Evolutionary conservation across 1,284 basidiomycete genomes (phyloP).

Genomic region (Apiotrichum montevideense): DNA sequence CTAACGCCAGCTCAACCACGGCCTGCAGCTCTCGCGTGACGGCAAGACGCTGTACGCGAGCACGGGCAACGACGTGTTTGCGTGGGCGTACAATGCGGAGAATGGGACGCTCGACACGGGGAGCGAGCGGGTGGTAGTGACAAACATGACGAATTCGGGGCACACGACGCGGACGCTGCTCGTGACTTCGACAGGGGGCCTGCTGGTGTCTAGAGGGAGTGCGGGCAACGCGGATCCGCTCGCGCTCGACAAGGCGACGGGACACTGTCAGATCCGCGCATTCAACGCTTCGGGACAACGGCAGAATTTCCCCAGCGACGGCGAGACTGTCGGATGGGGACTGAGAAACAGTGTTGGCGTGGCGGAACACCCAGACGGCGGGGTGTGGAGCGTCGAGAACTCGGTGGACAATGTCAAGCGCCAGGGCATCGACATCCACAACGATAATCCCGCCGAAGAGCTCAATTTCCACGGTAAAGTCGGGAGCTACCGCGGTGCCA

Average conservation of each 20-base stretch:
- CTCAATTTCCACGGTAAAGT: conserved; percentile 14
- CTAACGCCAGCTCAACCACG: conserved; percentile 9
- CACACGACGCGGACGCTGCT: conserved; percentile 10
- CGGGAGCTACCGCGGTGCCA: neutral
- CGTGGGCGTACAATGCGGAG: conserved; percentile 3
- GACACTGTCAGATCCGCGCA: conserved; percentile 12
- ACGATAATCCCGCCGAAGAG: conserved; percentile 14
- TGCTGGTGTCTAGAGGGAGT: conserved; percentile 12
- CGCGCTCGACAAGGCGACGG: neutral
- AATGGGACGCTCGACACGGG: neutral
- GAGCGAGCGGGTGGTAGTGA: neutral
- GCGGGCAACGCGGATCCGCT: conserved; percentile 7
- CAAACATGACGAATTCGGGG: conserved; percentile 6
- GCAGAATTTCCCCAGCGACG: neutral
- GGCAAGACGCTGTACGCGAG: conserved; percentile 5
- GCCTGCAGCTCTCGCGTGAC: conserved; percentile 2
- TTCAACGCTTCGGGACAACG: neutral
- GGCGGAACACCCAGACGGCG: conserved; percentile 7
- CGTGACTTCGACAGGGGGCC: neutral
- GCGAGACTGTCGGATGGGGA: conserved; percentile 6
- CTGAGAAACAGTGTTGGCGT: conserved; percentile 13
- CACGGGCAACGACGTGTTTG: conserved; percentile 4
- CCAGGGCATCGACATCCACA: conserved; percentile 6
- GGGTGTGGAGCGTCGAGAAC: conserved; percentile 14
- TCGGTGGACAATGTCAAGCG: conserved; percentile 9